Conservation (phyloP, 352 stramenopile species). For the Pythium vanterpoolii region DNA sequence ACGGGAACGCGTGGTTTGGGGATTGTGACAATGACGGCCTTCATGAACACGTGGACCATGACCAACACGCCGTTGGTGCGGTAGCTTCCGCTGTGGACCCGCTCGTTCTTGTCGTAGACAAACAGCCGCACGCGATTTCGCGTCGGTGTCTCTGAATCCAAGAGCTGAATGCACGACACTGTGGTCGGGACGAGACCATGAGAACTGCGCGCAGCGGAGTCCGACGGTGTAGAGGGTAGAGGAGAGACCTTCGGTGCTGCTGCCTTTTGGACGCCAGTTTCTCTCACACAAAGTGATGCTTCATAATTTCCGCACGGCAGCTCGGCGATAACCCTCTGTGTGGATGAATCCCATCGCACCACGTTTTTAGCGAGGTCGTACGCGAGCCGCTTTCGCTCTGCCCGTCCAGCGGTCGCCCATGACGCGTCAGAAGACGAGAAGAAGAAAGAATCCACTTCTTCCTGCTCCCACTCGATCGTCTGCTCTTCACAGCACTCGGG, state of each 20-base stretch:
- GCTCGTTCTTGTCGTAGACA: constrained; percentile 51
- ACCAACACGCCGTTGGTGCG: constrained; percentile 53
- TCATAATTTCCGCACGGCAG: constrained; percentile 23
- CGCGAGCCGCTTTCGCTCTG: constrained; percentile 17
- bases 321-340: constrained; percentile 11
- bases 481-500: constrained; percentile 57
- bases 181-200: constrained; percentile 14
- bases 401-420: constrained; percentile 30
- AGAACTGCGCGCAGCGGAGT: constrained; percentile 25
- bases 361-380: constrained; percentile 3
- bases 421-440: constrained; percentile 4
- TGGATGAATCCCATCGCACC: constrained; percentile 18
- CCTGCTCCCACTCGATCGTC: constrained; percentile 36
- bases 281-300: constrained; percentile 9
- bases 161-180: constrained; percentile 41
- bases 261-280: not conserved
- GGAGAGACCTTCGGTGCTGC: not conserved
- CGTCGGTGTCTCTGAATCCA: too few species aligned
- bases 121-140: constrained; percentile 16
- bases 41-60: constrained; percentile 53
- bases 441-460: constrained; percentile 57
- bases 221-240: constrained; percentile 23
- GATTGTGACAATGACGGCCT: constrained; percentile 31
- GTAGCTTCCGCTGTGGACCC: constrained; percentile 58
- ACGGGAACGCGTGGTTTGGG: constrained; percentile 33